phyloP scores from a whole-genome alignment of 768 basidiomycete genomes.

The Panellus pusillus region DNA sequence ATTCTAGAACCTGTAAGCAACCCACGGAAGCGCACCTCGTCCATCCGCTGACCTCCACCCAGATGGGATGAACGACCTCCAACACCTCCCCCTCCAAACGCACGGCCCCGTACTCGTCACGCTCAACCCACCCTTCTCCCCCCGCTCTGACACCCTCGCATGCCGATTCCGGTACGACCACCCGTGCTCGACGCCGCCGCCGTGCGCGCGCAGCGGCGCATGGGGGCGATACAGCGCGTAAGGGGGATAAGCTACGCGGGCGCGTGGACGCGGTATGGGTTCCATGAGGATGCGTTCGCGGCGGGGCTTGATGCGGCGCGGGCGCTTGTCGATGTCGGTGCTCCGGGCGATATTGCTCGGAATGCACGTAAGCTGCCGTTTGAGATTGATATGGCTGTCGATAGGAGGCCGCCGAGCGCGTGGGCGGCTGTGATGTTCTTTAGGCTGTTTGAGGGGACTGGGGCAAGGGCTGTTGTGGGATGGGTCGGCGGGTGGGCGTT shows the following conservation, averaged over 20 bases:
- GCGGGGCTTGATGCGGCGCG: constrained; percentile 41
- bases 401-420: constrained; percentile 13
- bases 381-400: constrained; percentile 15
- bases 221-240: constrained; percentile 59
- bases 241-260: constrained; percentile 66
- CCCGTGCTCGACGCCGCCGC: constrained; percentile 58
- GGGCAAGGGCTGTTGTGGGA: constrained; percentile 2
- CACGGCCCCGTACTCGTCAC: constrained; percentile 71
- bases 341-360: neutral
- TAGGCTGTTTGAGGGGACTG: constrained; percentile 11
- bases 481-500: constrained; percentile 5
- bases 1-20: constrained; percentile 45
- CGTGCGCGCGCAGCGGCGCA: constrained; percentile 51
- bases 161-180: constrained; percentile 67
- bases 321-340: neutral
- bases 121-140: constrained; percentile 69
- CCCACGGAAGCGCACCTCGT: neutral
- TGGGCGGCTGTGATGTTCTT: constrained; percentile 9
- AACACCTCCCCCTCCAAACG: constrained; percentile 54
- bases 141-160: constrained; percentile 42
- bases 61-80: constrained; percentile 79
- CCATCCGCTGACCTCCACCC: constrained; percentile 4
- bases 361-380: constrained; percentile 3
- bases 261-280: constrained; percentile 75
- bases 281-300: constrained; percentile 80